phyloP scores from a whole-genome alignment of 2,329 filamentous ascomycete genomes.

The Fusarium dimerum region DNA sequence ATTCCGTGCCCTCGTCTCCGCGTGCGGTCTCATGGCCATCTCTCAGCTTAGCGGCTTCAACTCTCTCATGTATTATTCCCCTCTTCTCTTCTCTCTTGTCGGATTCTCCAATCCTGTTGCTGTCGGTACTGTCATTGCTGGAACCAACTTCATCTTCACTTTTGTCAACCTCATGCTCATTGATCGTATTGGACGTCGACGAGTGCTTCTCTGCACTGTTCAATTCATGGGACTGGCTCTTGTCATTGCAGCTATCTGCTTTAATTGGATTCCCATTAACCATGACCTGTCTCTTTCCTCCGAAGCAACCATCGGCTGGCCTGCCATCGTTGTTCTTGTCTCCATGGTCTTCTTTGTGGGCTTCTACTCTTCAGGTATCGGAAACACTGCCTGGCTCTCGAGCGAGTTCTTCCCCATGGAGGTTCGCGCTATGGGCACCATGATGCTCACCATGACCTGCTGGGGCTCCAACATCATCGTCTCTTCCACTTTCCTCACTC shows the following conservation, averaged over 20 bases:
- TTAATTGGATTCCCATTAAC: slow-evolving; percentile 43
- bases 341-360: slow-evolving; percentile 30
- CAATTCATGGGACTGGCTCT: slow-evolving; percentile 47
- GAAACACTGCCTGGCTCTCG: slow-evolving; percentile 48
- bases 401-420: slow-evolving; percentile 50
- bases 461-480: slow-evolving; percentile 52
- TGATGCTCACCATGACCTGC: slow-evolving; percentile 48
- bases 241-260: slow-evolving; percentile 44
- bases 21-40: slow-evolving; percentile 54
- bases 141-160: slow-evolving; percentile 51
- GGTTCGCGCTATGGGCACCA: slow-evolving; percentile 49
- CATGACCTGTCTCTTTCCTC: slow-evolving; percentile 41
- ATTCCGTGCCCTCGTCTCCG: slow-evolving; percentile 45
- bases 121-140: slow-evolving; percentile 46
- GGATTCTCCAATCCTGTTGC: slow-evolving; percentile 50
- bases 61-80: slow-evolving; percentile 52
- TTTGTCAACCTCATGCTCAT: slow-evolving; percentile 48
- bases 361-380: slow-evolving; percentile 46
- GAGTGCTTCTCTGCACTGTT: slow-evolving; percentile 44
- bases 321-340: slow-evolving; percentile 46
- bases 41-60: slow-evolving; percentile 55
- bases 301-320: slow-evolving; percentile 24
- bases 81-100: slow-evolving; percentile 49
- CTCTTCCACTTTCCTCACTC: slow-evolving; percentile 48
- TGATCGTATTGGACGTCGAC: slow-evolving; percentile 46